Conservation (phyloP, 805 yeast species). For the Naumovozyma baii region DNA sequence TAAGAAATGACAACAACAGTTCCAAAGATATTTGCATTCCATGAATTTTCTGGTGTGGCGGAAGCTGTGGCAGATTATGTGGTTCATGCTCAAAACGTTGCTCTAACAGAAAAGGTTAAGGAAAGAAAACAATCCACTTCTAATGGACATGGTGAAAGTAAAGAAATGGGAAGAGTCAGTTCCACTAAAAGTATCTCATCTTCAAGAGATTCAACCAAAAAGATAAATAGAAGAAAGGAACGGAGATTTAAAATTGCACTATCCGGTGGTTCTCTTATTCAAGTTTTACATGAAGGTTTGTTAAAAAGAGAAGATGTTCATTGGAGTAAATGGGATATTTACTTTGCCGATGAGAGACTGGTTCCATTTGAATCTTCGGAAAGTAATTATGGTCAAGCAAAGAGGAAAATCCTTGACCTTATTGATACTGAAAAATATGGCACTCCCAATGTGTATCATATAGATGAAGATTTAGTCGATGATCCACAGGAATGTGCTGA, state of each 20-base stretch:
- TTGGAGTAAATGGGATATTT: conserved; percentile 93
- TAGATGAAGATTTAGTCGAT: conserved; percentile 62
- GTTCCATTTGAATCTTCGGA: conserved; percentile 79
- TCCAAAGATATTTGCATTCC: conserved; percentile 87
- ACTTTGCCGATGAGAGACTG: conserved; percentile 91
- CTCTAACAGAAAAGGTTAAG: conserved; percentile 19
- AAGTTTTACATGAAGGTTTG: conserved; percentile 79
- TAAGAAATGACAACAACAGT: conserved; percentile 79
- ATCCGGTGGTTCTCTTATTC: conserved; percentile 86
- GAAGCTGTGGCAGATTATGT: conserved; percentile 96
- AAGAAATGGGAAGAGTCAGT: conserved; percentile 13
- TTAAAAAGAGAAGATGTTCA: conserved; percentile 64
- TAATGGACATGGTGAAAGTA: conserved; percentile 2
- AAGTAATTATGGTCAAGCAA: conserved; percentile 85
- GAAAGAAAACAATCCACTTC: conserved; percentile 15
- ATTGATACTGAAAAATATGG: conserved; percentile 29
- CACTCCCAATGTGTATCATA: conserved; percentile 69
- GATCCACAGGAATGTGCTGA: conserved; percentile 94
- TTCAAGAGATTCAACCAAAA: conserved; percentile 16
- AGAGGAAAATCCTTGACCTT: conserved; percentile 67
- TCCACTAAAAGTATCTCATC: conserved; percentile 17
- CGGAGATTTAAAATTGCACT: conserved; percentile 81
- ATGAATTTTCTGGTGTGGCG: conserved; percentile 82
- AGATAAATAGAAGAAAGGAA: conserved; percentile 46
- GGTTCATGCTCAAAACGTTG: conserved; percentile 70